phyloP scores from a whole-genome alignment of 1,139 yeast species.

The Pichia kudriavzevii region DNA sequence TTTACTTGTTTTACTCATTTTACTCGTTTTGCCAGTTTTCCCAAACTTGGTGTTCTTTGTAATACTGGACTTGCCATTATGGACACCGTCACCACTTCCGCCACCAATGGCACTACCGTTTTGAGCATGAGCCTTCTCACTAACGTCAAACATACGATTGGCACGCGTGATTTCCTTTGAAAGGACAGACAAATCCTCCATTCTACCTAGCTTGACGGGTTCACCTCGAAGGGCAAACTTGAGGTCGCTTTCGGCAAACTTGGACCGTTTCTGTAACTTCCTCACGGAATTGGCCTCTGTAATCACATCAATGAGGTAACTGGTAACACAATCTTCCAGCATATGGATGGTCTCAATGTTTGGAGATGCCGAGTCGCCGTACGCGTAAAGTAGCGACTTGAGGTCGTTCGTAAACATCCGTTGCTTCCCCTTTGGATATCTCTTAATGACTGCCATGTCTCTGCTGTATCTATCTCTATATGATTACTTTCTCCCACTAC shows the following conservation, averaged over 20 bases:
- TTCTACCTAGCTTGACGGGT: slow-evolving; percentile 75
- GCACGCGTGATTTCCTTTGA: slow-evolving; percentile 75
- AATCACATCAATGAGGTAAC: slow-evolving; percentile 66
- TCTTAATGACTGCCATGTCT: slow-evolving; percentile 12
- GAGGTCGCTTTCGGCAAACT: slow-evolving; percentile 82
- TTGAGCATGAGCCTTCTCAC: slow-evolving; percentile 14
- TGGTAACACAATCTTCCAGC: slow-evolving; percentile 76
- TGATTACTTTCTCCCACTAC: not conserved
- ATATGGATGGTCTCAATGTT: slow-evolving; percentile 69
- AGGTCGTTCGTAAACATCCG: slow-evolving; percentile 49
- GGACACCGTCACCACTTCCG: no score
- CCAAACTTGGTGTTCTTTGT: no score
- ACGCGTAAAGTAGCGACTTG: slow-evolving; percentile 69
- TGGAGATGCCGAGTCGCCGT: slow-evolving; percentile 81
- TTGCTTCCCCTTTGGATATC: slow-evolving; percentile 19
- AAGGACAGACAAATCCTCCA: slow-evolving; percentile 68
- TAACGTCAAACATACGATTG: slow-evolving; percentile 64
- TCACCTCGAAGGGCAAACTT: slow-evolving; percentile 80
- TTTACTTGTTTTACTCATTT: no score
- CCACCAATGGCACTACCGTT: no score
- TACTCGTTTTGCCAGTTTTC: no score
- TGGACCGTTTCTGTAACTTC: slow-evolving; percentile 25
- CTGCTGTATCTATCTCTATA: not conserved
- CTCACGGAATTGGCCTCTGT: slow-evolving; percentile 54
- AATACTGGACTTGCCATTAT: no score